phyloP scores from a whole-genome alignment of 441 rosid genomes.

The Jatropha multifida region DNA sequence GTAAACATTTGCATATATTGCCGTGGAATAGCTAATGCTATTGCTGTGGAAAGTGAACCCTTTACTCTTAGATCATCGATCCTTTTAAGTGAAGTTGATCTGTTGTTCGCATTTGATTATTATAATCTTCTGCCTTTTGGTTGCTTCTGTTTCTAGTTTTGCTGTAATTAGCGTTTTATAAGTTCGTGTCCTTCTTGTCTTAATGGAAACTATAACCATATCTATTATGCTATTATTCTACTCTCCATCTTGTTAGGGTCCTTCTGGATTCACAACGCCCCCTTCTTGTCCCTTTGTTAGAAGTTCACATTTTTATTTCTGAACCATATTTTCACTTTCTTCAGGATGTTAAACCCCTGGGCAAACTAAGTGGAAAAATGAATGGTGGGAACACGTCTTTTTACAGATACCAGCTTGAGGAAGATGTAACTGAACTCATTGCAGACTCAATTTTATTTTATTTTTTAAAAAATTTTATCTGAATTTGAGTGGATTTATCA shows the following conservation, averaged over 20 bases:
- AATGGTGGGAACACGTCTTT: conserved; percentile 40
- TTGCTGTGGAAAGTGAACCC: neutral
- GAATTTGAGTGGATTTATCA: neutral
- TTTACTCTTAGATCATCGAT: neutral
- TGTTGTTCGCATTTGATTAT: neutral
- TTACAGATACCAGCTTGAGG: conserved; percentile 71
- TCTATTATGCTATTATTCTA: neutral
- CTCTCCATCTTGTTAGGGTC: neutral
- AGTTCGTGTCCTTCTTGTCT: neutral
- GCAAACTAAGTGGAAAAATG: conserved; percentile 40
- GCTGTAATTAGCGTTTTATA: neutral
- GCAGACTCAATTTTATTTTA: neutral
- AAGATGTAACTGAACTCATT: conserved; percentile 61
- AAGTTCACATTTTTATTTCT: neutral
- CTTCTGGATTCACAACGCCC: neutral
- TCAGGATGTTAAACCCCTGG: conserved; percentile 44
- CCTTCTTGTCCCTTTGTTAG: neutral
- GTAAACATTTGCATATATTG: neutral
- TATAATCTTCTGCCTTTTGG: neutral
- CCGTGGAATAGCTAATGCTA: neutral
- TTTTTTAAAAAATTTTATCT: neutral
- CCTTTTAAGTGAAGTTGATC: neutral
- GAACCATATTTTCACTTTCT: conserved; percentile 17
- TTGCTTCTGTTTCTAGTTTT: neutral
- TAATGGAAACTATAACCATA: neutral